Evolutionary conservation across 2,329 filamentous ascomycete genomes (phyloP), one percentile per base, ranked within the genome.

Genomic region (Salinomyces thailandicus): DNA sequence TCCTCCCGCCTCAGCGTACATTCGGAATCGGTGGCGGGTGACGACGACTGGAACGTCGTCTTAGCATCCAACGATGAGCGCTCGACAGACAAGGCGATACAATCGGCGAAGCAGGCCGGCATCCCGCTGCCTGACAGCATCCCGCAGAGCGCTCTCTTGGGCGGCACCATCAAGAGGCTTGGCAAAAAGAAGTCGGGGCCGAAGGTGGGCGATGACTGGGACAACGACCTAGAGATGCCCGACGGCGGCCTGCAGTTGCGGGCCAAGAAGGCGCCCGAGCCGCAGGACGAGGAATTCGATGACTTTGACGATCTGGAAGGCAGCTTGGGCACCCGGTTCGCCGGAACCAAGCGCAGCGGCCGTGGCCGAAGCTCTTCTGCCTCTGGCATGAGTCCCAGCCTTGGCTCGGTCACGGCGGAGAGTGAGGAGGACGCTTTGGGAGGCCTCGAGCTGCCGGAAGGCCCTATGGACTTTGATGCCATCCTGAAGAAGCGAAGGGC

Each of bases 281-380:
- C 53, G 18, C 41, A 44, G 12, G 41, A 41, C 33, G 47, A 55
- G 38, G 62, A 67, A 28, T 59, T 66, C 35, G 85, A 93, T 35
- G 87, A 94, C 43, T 77, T 93, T 49, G 87, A 82, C 42, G 79
- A 95, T 55, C 93, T 89, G 82, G 91, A 96, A 62, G 87, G 86
- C 37, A 95, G 87, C 57, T 69, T 95, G 41, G 86, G 89, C 26
- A 93, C 89, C 30, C 76, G 89, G 39, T 89, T 87, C 62, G 87
- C 83, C 26, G 89, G 89, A 30, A 94, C 85, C 11, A 74, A 78
- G 46, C 77, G 85, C 50, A 85, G 89, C 52, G 73, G 71, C n/a
- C 77, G 85, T 33, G 78, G 79, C 52, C 78, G 85, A 51, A 91
- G 85, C 64, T 94, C 86, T 1, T 89, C 85, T 13, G 77, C 81